phyloP scores from a whole-genome alignment of 805 yeast genomes.

The Cyberlindnera euphorbiiphila region DNA sequence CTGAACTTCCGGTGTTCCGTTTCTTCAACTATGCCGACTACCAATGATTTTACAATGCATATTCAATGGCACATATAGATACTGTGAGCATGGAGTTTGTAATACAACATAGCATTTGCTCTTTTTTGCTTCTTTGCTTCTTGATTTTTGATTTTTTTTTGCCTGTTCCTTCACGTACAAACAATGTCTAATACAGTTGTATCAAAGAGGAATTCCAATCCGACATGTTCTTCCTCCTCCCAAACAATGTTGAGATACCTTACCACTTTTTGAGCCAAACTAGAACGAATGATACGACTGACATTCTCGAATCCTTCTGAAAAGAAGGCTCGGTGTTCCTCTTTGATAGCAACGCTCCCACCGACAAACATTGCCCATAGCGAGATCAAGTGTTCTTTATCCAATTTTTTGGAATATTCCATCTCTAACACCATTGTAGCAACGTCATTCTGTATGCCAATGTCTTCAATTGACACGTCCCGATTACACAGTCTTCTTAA shows the following conservation, averaged over 20 bases:
- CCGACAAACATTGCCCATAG: constrained; percentile 26
- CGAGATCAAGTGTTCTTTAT: constrained; percentile 13
- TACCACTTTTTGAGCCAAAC: constrained; percentile 21
- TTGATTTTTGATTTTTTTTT: background rate
- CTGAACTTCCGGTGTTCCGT: constrained; percentile 38
- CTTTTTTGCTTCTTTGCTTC: background rate
- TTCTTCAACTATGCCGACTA: constrained; percentile 18
- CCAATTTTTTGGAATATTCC: constrained; percentile 8
- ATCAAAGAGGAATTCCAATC: constrained; percentile 26
- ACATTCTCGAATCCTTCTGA: constrained; percentile 13
- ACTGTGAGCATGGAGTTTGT: no score
- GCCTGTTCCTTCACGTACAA: constrained; percentile 12
- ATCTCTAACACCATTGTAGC: constrained; percentile 13
- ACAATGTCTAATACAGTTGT: constrained; percentile 26
- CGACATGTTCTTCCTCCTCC: constrained; percentile 22
- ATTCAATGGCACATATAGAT: background rate
- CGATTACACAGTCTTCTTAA: constrained; percentile 17
- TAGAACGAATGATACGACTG: constrained; percentile 18
- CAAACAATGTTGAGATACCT: constrained; percentile 25
- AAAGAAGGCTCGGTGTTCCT: constrained; percentile 15
- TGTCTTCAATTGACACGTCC: constrained; percentile 10
- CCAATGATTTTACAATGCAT: constrained; percentile 3
- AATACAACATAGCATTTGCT: no score
- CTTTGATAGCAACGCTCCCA: constrained; percentile 18
- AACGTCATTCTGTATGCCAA: constrained; percentile 14